Evolutionary conservation across 2,329 filamentous ascomycete species (phyloP), one percentile per base, ranked within the genome.

Genomic region (Aspergillus transmontanensis): DNA sequence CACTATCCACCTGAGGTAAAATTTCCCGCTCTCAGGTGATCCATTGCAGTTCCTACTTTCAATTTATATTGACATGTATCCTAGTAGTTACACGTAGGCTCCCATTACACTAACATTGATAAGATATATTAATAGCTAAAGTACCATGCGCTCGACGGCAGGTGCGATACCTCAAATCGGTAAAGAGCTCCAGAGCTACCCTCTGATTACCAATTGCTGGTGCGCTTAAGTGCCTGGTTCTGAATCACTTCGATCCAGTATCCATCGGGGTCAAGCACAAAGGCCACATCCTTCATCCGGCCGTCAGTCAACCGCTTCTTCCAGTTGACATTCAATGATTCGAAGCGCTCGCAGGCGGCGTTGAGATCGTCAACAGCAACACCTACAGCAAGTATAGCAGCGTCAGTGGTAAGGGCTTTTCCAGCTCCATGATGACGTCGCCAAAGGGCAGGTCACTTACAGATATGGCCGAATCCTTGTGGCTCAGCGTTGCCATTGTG

Each of bases 231-330:
- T 4, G 68, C 68, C 70, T 82, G 76, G 72, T 96, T 96, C 81
- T 96, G 92, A 57, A 97, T 81, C 39, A 89, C 79, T 75, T 88
- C 87, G 64, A 82, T 85, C 92, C 91, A 96, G 80, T 96, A 96
- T 56, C 86, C 87, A 79, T 97, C 93, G 0, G 94, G 93, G 70
- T 94, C 94, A 55, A 97, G 83, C 54, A 98, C 81, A 75, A 98
- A 98, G 0, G 95, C 95, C 59, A 98, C 89, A 68, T 95, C 92
- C 85, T 92, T 94, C 94, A 97, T 97, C 55, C 83, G 78, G 2
- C 94, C 94, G 67, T 98, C 94, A 2, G 92, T 96, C 65, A 98
- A 84, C 68, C 92, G 86, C 88, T 98, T 98, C 88, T 97, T 97
- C 92, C 93, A 99, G 78, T 86, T 89, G 60, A 94, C 90, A 6